These are phyloP conservation scores for Pythium oligandrum DNA, from an alignment of 352 stramenopile species.

Conservation along the genomic window DNA sequence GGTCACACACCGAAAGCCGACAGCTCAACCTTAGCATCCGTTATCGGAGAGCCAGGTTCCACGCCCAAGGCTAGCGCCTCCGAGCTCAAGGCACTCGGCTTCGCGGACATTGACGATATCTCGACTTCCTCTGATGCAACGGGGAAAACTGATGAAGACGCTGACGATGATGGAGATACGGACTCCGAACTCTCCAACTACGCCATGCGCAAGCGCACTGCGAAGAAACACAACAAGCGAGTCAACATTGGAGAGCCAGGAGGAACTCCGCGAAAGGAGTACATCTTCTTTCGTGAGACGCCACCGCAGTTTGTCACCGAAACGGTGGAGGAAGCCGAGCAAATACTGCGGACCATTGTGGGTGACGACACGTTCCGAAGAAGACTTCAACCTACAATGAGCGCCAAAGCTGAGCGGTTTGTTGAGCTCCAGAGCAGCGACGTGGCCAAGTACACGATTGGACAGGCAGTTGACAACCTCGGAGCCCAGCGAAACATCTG, in stretches of 20 bases:
- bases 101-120: constrained; percentile 43
- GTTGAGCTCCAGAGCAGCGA: constrained; percentile 80
- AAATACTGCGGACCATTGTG: constrained; percentile 14
- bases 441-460: constrained; percentile 69
- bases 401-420: constrained; percentile 34
- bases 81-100: constrained; percentile 43
- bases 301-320: constrained; percentile 76
- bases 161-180: not conserved
- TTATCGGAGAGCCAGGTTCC: constrained; percentile 55
- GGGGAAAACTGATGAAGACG: constrained; percentile 8
- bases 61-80: constrained; percentile 46
- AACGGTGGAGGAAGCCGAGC: constrained; percentile 59
- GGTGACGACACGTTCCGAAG: constrained; percentile 6
- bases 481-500: constrained; percentile 47
- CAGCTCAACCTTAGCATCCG: constrained; percentile 9
- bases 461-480: constrained; percentile 46
- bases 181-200: constrained; percentile 41
- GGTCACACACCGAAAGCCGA: constrained; percentile 53
- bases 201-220: constrained; percentile 41
- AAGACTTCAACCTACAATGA: too few species aligned
- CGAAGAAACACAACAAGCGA: constrained; percentile 40
- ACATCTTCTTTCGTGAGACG: constrained; percentile 81
- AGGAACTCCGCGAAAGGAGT: constrained; percentile 70
- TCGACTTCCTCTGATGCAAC: constrained; percentile 1
- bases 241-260: constrained; percentile 53